A percentile compares a stretch with the other conserved stretches of the same genome.
Conservation (phyloP, 1,284 basidiomycete genomes). For the Apiotrichum akiyoshidainum region DNA sequence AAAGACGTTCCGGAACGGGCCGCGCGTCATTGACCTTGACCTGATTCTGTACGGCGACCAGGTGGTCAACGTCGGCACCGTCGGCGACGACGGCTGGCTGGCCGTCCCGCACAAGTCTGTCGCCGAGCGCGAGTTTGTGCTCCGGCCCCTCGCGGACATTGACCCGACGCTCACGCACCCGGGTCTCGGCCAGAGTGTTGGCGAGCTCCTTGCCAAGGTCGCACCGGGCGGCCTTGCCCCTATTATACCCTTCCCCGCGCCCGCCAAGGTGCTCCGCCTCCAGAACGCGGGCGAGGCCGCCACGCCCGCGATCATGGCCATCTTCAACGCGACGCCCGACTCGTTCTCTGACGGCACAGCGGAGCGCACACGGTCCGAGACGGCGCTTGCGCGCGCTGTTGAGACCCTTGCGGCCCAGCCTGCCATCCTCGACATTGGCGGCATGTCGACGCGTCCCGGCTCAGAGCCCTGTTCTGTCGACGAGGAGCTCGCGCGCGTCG, state of each 20-base stretch:
- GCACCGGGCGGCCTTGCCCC: constrained; percentile 62
- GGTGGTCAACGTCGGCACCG: constrained; percentile 58
- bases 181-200: constrained; percentile 54
- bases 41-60: constrained; percentile 73
- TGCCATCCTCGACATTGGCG: constrained; percentile 86
- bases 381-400: constrained; percentile 31
- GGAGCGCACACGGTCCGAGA: constrained; percentile 26
- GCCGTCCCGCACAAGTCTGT: constrained; percentile 80
- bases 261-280: constrained; percentile 57
- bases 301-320: constrained; percentile 70
- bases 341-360: constrained; percentile 88
- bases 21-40: constrained; percentile 87
- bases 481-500: constrained; percentile 73
- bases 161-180: constrained; percentile 66
- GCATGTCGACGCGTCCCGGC: constrained; percentile 81
- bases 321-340: constrained; percentile 91
- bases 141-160: constrained; percentile 76
- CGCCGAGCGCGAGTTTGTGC: constrained; percentile 83
- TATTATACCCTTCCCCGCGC: constrained; percentile 43
- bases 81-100: constrained; percentile 58
- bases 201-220: constrained; percentile 53
- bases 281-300: neutral
- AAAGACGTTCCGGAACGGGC: constrained; percentile 78
- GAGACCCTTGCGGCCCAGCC: constrained; percentile 38
- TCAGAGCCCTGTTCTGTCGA: constrained; percentile 65